Conservation (phyloP, 352 stramenopile species). For the Phytophthora foliorum region DNA sequence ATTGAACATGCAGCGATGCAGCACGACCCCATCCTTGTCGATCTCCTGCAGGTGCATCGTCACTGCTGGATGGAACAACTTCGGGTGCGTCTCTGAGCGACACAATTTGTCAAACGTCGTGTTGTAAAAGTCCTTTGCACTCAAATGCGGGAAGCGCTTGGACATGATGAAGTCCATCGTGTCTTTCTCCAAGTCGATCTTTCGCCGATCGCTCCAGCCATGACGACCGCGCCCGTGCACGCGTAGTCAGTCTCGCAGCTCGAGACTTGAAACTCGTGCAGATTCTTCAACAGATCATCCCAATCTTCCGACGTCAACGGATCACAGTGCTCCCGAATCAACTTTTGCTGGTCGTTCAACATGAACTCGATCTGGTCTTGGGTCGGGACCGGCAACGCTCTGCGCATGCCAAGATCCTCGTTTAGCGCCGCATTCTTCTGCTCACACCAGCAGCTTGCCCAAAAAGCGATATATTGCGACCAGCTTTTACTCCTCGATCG, state of each 20-base stretch:
- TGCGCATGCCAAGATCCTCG: slow-evolving; percentile 12
- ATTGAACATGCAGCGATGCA: slow-evolving; percentile 51
- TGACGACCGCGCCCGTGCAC: slow-evolving; percentile 39
- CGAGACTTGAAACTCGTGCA: slow-evolving; percentile 38
- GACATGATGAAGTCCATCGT: slow-evolving; percentile 39
- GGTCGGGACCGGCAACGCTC: slow-evolving; percentile 10
- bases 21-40: slow-evolving; percentile 46
- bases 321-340: slow-evolving; percentile 40
- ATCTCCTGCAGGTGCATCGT: slow-evolving; percentile 44
- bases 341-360: slow-evolving; percentile 38
- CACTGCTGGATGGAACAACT: slow-evolving; percentile 42
- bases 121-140: slow-evolving; percentile 30
- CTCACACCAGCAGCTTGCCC: too few relatives aligned
- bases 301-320: slow-evolving; percentile 27
- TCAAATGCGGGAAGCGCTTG: slow-evolving; percentile 39
- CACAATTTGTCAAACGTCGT: slow-evolving; percentile 42
- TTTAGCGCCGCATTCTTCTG: slow-evolving; percentile 38
- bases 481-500: not conserved
- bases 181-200: slow-evolving; percentile 27
- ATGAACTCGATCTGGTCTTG: slow-evolving; percentile 37
- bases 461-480: not conserved
- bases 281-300: slow-evolving; percentile 32
- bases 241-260: slow-evolving; percentile 36
- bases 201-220: slow-evolving; percentile 45
- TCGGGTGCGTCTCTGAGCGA: slow-evolving; percentile 32